A percentile compares a stretch with the other conserved stretches of the same genome.
Conservation (phyloP, 2,329 filamentous ascomycete species). For the Cladosporium colombiae region DNA sequence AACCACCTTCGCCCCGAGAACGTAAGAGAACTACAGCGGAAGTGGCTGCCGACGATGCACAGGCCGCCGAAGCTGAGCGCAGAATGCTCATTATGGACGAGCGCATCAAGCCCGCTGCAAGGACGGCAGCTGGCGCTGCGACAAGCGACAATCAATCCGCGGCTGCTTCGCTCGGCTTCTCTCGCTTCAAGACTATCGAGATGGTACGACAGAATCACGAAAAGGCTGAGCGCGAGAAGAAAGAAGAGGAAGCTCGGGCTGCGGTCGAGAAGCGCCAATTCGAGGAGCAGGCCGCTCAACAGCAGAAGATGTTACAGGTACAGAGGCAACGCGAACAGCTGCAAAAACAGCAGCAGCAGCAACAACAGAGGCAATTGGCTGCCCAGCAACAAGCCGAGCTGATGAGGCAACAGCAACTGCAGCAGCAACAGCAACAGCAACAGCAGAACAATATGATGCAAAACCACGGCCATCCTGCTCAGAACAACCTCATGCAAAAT, state of each 20-base stretch:
- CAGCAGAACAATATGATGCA: conserved; percentile 35
- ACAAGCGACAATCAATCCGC: conserved; percentile 73
- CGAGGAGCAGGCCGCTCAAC: conserved; percentile 51
- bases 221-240: conserved; percentile 59
- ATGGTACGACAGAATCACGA: conserved; percentile 65
- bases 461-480: conserved; percentile 41
- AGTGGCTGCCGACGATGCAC: conserved; percentile 89
- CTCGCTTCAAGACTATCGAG: conserved; percentile 86
- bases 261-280: conserved; percentile 36
- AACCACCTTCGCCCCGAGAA: conserved; percentile 80
- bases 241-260: conserved; percentile 59
- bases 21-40: conserved; percentile 93
- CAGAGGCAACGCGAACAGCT: conserved; percentile 45
- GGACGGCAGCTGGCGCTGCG: conserved; percentile 58
- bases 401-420: conserved; percentile 11
- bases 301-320: conserved; percentile 49
- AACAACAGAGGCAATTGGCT: not conserved
- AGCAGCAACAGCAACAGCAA: conserved; percentile 28
- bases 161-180: conserved; percentile 76
- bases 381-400: conserved; percentile 28
- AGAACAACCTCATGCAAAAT: conserved; percentile 38
- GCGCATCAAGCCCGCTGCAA: conserved; percentile 64
- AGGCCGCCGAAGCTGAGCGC: conserved; percentile 83
- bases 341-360: conserved; percentile 36
- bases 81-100: conserved; percentile 95